Evolutionary conservation across 2,329 filamentous ascomycete species (phyloP).

Genomic region (Talaromyces islandicus): DNA sequence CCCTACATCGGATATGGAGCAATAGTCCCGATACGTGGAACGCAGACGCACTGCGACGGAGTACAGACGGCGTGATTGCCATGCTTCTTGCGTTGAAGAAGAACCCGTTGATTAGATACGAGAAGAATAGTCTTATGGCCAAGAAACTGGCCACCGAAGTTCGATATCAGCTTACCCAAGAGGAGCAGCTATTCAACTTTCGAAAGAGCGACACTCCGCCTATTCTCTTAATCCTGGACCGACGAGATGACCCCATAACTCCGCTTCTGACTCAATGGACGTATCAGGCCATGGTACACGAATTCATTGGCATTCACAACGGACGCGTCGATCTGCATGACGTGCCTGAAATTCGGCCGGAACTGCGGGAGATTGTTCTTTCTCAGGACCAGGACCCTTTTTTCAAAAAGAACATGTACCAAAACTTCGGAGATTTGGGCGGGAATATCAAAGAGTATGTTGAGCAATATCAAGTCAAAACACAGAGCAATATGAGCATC

Average conservation of each 20-base stretch:
- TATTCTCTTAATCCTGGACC: slow-evolving; percentile 82
- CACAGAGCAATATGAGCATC: slow-evolving; percentile 92
- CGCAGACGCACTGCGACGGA: slow-evolving; percentile 75
- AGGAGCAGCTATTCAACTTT: slow-evolving; percentile 95
- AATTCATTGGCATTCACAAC: slow-evolving; percentile 87
- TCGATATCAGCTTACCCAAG: slow-evolving; percentile 86
- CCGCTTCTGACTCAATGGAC: slow-evolving; percentile 96
- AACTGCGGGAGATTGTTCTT: slow-evolving; percentile 88
- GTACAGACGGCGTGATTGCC: slow-evolving; percentile 80
- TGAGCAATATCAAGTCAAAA: slow-evolving; percentile 94
- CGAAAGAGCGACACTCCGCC: slow-evolving; percentile 90
- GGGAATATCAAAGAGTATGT: slow-evolving; percentile 99
- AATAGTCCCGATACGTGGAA: slow-evolving; percentile 83
- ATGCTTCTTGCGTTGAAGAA: slow-evolving; percentile 88
- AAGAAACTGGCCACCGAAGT: slow-evolving; percentile 93
- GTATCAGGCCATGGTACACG: slow-evolving; percentile 99
- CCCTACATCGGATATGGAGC: slow-evolving; percentile 73
- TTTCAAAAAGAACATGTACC: slow-evolving; percentile 98
- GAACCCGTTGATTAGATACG: slow-evolving; percentile 88
- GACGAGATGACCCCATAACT: slow-evolving; percentile 90
- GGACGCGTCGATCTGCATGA: slow-evolving; percentile 85
- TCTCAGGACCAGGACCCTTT: slow-evolving; percentile 97
- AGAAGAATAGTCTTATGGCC: slow-evolving; percentile 81
- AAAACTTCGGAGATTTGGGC: slow-evolving; percentile 93
- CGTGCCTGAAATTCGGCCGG: slow-evolving; percentile 76